phyloP scores from a whole-genome alignment of 176 grass and related monocot species.

The Sorghum bicolor region DNA sequence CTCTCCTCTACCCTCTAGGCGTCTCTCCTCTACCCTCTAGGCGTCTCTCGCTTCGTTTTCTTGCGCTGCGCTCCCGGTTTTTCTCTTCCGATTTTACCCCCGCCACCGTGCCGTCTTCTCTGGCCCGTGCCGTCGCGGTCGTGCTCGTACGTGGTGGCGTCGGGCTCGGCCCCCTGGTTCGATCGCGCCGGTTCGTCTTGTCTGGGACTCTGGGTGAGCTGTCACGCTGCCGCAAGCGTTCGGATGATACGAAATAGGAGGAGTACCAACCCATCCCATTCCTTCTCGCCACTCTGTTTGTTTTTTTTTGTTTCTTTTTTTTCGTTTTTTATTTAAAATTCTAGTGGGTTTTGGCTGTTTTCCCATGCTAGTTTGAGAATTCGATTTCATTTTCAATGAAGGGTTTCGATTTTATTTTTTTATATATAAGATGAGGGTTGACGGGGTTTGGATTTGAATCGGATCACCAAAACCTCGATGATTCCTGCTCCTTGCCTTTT shows the following conservation, averaged over 20 bases:
- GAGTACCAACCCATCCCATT: not conserved
- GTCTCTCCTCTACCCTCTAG: not conserved
- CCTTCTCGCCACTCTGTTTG: not conserved
- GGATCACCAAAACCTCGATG: not conserved
- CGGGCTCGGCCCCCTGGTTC: not conserved
- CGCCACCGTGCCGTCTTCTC: not conserved
- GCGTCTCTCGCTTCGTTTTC: not conserved
- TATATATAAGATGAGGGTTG: not conserved
- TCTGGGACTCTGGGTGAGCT: constrained; percentile 6
- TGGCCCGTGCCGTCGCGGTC: not conserved
- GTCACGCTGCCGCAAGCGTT: constrained; percentile 20
- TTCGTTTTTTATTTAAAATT: not conserved
- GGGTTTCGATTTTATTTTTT: not conserved
- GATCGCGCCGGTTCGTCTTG: not conserved
- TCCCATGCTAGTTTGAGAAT: not conserved
- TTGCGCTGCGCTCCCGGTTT: not conserved
- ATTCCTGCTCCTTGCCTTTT: not conserved
- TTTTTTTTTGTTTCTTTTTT: not conserved
- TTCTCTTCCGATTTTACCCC: constrained; percentile 20
- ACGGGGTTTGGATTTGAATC: not conserved
- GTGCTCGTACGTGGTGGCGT: not conserved
- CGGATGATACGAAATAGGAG: not conserved
- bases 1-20: not conserved
- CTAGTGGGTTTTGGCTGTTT: not conserved
- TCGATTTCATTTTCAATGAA: not conserved